Percentiles rank a stretch among this genome's conserved stretches.
Evolutionary conservation across 345 rosid genomes (phyloP).

Genomic region (Rhizophora mangle): DNA sequence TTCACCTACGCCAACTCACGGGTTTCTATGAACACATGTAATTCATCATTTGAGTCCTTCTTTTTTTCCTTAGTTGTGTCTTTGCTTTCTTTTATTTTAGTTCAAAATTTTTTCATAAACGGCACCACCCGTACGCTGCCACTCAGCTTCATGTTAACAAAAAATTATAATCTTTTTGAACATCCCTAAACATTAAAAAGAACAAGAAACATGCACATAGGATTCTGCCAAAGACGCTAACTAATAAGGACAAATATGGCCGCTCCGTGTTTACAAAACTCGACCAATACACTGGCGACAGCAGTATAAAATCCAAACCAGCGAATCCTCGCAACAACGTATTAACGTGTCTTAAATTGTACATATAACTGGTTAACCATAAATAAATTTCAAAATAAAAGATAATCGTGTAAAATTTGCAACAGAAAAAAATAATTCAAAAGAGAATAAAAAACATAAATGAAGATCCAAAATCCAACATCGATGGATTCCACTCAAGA

Average conservation of each 20-base stretch:
- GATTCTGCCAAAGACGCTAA: not conserved
- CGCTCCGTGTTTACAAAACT: no score
- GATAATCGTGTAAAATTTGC: no score
- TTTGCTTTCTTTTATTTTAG: no score
- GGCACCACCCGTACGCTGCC: no score
- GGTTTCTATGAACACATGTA: not conserved
- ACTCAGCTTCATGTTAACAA: no score
- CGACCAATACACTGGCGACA: not conserved
- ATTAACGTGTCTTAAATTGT: not conserved
- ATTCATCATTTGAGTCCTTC: not conserved
- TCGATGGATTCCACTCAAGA: conserved; percentile 7
- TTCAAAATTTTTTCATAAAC: no score
- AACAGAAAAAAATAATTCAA: not conserved
- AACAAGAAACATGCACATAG: no score
- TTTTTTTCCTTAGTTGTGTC: no score
- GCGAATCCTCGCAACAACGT: not conserved
- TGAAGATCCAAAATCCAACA: not conserved
- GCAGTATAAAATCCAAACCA: not conserved
- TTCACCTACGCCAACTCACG: not conserved
- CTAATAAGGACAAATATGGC: not conserved
- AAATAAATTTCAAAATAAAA: no score
- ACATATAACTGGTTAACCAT: no score
- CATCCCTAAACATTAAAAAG: no score
- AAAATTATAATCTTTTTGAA: no score
- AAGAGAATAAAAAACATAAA: not conserved